phyloP scores from a whole-genome alignment of 2,329 filamentous ascomycete species.

The Fusarium veterinarium region DNA sequence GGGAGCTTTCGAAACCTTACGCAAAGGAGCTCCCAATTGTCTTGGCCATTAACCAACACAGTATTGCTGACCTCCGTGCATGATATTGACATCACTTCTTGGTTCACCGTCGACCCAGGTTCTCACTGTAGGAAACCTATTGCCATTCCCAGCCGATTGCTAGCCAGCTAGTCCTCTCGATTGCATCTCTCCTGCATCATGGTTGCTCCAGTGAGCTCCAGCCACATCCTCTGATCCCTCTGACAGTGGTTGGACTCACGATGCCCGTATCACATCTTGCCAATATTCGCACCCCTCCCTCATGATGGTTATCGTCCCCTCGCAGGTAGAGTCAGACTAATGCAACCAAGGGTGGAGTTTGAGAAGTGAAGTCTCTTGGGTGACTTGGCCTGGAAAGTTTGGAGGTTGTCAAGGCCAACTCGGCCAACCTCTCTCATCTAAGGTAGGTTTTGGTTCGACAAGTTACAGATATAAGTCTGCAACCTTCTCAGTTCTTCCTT shows the following conservation, averaged over 20 bases:
- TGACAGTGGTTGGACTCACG: conserved; percentile 35
- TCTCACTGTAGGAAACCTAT: conserved; percentile 1
- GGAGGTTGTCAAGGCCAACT: conserved; percentile 37
- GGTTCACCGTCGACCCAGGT: conserved; percentile 2
- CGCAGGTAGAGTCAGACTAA: conserved; percentile 32
- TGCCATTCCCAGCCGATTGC: conserved; percentile 17
- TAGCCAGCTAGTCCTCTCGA: conserved; percentile 18
- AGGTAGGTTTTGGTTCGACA: conserved; percentile 4
- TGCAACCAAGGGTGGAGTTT: conserved; percentile 41
- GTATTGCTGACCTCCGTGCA: conserved; percentile 39
- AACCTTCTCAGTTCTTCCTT: conserved; percentile 19
- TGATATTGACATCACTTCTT: conserved; percentile 42
- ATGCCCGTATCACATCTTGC: conserved; percentile 42
- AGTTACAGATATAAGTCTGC: conserved; percentile 42
- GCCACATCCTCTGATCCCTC: conserved; percentile 41
- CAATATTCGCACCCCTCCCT: conserved; percentile 39
- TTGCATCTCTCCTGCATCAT: conserved; percentile 31
- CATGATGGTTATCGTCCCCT: conserved; percentile 37
- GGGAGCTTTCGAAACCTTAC: conserved; percentile 38
- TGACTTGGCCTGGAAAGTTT: conserved; percentile 23
- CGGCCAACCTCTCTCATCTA: conserved; percentile 16
- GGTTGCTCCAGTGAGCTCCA: conserved; percentile 46
- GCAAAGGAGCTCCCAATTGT: conserved; percentile 24
- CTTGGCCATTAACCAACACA: conserved; percentile 21
- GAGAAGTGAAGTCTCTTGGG: conserved; percentile 26